Evolutionary conservation across 345 rosid species (phyloP).

Genomic region (Gossypium ekmanianum): DNA sequence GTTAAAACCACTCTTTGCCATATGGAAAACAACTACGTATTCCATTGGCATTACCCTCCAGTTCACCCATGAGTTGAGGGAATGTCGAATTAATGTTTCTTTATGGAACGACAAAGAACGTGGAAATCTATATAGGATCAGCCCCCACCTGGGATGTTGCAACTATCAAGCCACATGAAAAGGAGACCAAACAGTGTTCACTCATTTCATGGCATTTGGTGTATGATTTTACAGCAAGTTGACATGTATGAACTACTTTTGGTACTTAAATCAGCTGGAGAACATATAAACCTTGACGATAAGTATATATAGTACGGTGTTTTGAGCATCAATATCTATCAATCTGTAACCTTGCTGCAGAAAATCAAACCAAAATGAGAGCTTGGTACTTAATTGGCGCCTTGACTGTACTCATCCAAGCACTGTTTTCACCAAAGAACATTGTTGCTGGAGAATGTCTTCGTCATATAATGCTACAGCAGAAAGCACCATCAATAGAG

Average conservation of each 20-base stretch:
- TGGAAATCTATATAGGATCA: not conserved
- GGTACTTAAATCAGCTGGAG: not conserved
- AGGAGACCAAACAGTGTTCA: not conserved
- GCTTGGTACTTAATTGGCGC: not conserved
- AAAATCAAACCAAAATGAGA: not conserved
- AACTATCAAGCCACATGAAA: not conserved
- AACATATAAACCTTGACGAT: not conserved
- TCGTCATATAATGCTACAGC: not conserved
- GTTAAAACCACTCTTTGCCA: not conserved
- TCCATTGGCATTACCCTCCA: constrained; percentile 1
- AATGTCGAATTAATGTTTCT: not conserved
- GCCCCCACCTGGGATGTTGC: constrained; percentile 1
- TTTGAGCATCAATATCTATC: not conserved
- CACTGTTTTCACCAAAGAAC: not conserved
- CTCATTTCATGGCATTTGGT: not conserved
- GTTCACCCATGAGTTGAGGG: not conserved
- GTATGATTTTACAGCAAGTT: not conserved
- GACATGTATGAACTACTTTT: not conserved
- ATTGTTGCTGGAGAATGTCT: not conserved
- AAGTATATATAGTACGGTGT: not conserved
- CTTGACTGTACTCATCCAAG: too few species aligned
- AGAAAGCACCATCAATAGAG: not conserved
- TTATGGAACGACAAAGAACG: constrained; percentile 1
- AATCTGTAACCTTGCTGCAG: not conserved
- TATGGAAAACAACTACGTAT: not conserved